phyloP scores from a whole-genome alignment of 1,284 basidiomycete species.

The Porogramme epimiltina region DNA sequence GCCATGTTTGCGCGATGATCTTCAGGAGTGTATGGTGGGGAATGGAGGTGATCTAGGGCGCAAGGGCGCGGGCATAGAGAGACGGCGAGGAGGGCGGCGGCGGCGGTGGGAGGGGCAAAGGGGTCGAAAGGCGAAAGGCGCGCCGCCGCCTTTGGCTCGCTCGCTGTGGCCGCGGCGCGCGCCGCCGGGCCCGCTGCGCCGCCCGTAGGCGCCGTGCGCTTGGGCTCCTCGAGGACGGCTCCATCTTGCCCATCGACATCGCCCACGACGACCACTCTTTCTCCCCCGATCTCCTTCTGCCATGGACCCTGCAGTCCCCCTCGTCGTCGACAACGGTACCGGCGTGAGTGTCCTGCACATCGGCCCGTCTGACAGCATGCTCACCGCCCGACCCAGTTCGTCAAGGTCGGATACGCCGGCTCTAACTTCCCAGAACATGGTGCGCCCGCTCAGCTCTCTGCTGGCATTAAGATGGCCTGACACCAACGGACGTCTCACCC shows the following conservation, averaged over 20 bases:
- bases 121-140: not conserved
- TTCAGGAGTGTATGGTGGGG: too few relatives aligned
- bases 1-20: conserved; percentile 35
- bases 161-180: conserved; percentile 1
- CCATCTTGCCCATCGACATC: conserved; percentile 17
- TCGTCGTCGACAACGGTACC: conserved; percentile 98
- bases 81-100: not conserved
- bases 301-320: conserved; percentile 72
- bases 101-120: not conserved
- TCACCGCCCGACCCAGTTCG: conserved; percentile 63
- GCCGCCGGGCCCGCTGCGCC: conserved; percentile 7
- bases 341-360: conserved; percentile 64
- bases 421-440: conserved; percentile 99
- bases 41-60: too few relatives aligned
- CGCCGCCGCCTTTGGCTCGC: too few relatives aligned
- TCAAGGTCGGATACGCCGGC: conserved; percentile 98
- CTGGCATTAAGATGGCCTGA: not conserved
- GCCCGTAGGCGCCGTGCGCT: not conserved
- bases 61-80: not conserved
- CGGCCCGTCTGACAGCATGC: conserved; percentile 2
- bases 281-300: conserved; percentile 2
- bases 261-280: conserved; percentile 15
- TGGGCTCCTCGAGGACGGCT: conserved; percentile 5
- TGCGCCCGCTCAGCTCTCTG: conserved; percentile 35
- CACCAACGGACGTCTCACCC: not conserved